A percentile compares a stretch with the other conserved stretches of the same genome.
phyloP scores from a whole-genome alignment of 1,284 basidiomycete species.

The Gastroboletus turbinatus region DNA sequence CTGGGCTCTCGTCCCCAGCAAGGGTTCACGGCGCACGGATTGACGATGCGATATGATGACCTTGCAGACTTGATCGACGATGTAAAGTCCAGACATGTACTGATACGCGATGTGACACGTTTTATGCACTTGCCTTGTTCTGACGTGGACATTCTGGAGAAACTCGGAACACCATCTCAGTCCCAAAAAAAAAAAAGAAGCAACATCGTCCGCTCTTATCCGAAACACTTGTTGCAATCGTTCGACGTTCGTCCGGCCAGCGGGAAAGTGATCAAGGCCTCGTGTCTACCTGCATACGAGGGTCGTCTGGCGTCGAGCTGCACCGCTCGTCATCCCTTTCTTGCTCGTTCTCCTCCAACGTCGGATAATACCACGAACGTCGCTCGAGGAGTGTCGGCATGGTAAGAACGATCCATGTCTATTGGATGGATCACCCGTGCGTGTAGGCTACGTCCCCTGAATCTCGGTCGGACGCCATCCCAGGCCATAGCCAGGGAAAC shows the following conservation, averaged over 20 bases:
- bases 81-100: not conserved
- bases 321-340: not conserved
- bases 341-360: not conserved
- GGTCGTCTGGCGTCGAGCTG: not conserved
- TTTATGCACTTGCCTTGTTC: not conserved
- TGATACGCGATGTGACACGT: not conserved
- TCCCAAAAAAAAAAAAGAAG: not conserved
- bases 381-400: not conserved
- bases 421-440: too few relatives aligned
- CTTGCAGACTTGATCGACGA: not conserved
- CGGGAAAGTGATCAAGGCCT: not conserved
- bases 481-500: too few relatives aligned
- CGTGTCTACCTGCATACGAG: not conserved
- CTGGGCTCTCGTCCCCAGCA: slow-evolving; percentile 44
- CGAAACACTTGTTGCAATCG: not conserved
- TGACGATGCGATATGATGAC: slow-evolving; percentile 1
- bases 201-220: not conserved
- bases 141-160: not conserved
- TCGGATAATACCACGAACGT: not conserved
- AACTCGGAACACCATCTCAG: not conserved
- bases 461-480: not conserved
- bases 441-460: not conserved
- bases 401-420: not conserved
- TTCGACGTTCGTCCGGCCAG: not conserved
- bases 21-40: slow-evolving; percentile 13